phyloP scores from a whole-genome alignment of 352 stramenopile species.

The Pythium volutum region DNA sequence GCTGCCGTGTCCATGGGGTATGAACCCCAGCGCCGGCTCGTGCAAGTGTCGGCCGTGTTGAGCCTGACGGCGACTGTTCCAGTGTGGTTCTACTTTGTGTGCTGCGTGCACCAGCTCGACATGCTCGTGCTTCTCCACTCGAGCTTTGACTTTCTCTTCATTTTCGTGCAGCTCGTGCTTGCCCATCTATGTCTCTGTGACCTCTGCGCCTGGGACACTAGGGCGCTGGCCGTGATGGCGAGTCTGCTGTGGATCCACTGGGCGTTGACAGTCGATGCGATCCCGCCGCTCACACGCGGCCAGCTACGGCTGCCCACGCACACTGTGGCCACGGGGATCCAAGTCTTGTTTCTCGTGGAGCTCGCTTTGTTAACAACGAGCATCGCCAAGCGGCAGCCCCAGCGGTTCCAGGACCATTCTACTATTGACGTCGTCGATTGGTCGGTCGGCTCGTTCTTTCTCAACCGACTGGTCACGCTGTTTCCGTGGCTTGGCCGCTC shows the following conservation, averaged over 20 bases:
- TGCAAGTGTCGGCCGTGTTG: neutral
- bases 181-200: slow-evolving; percentile 11
- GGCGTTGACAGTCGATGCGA: slow-evolving; percentile 9
- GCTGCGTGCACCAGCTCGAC: slow-evolving; percentile 15
- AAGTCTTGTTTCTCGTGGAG: neutral
- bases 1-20: neutral
- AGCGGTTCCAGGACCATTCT: neutral
- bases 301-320: neutral
- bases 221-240: neutral
- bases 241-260: slow-evolving; percentile 28
- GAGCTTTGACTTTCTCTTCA: slow-evolving; percentile 17
- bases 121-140: slow-evolving; percentile 5
- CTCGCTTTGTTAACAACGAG: neutral
- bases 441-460: slow-evolving; percentile 18
- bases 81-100: neutral
- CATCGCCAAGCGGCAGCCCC: neutral
- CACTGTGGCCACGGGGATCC: neutral
- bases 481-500: slow-evolving; percentile 16
- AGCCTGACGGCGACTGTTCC: neutral
- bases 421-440: neutral
- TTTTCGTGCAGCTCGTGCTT: slow-evolving; percentile 10
- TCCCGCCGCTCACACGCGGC: slow-evolving; percentile 5
- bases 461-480: slow-evolving; percentile 20
- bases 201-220: slow-evolving; percentile 5
- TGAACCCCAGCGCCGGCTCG: neutral